Evolutionary conservation across 371 early-diverging fungal genomes (phyloP), one percentile per base, ranked within the genome.

Genomic region (Chytridiales sp.): DNA sequence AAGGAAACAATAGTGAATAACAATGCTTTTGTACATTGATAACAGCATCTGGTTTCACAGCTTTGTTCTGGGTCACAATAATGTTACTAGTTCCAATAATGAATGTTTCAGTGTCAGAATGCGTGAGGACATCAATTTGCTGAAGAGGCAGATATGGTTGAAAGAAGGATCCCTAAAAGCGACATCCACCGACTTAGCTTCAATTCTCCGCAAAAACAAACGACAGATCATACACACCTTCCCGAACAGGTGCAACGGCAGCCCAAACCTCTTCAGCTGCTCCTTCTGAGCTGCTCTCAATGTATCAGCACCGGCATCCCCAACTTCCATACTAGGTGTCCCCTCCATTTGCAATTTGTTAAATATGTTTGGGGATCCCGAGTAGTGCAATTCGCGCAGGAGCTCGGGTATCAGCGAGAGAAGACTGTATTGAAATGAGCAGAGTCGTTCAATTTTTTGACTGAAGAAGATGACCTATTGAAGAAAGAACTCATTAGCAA

Each of bases 131-230:
- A 46, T 89, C 89, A 27, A 91, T 86, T 66, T 91, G 90, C 54
- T 91, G 92, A 13, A 91, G 74, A 6, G 92, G 89, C 52, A 90
- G 66, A 61, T 89, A 91, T 5, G 92, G 92, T 55, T 88, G 88
- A 59, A 89, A 88, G 47, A 87, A 87, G 0, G 84, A 76, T 0
- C 85, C 84, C 85, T 85, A 51, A 1, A 24, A 22, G 31, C 15
- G 34, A 48, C 13, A 0, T 26, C 30, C 22, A 13, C n/a, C 5
- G 17, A 49, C 1, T 41, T 35, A 22, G 46, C 19, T 11, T 35
- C 26, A 15, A 42, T 22, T 29, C 30, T 36, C 11, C 29, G 4
- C 0, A 11, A 35, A 41, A 61, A 47, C 17, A 22, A 1, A 47
- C 55, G 19, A 15, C 41, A 41, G 43, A 36, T 13, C 15, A 19